Percentiles rank a stretch among this genome's conserved stretches.
These are phyloP conservation scores for Stentor roeselii DNA, from an alignment of 73 alveolate species.

Conservation along the genomic window DNA sequence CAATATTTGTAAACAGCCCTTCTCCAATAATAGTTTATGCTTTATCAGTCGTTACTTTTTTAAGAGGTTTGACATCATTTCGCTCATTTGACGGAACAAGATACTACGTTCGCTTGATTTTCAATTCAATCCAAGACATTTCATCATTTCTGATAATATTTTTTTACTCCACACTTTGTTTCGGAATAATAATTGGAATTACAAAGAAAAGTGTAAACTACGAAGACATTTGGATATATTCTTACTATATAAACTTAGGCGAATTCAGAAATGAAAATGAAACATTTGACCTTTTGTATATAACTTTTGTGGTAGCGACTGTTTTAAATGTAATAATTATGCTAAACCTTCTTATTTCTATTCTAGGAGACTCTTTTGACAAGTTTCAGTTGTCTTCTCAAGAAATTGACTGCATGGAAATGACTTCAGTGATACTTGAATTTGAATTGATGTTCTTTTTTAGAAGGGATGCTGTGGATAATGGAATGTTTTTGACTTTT, in stretches of 20 bases:
- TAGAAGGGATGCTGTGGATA: background rate
- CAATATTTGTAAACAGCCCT: too few species aligned
- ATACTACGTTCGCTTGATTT: background rate
- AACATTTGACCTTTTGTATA: background rate
- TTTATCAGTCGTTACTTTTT: too few species aligned
- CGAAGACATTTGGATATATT: background rate
- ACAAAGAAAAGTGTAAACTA: background rate
- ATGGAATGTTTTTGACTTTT: too few species aligned
- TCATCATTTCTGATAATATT: too few species aligned
- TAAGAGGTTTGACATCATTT: background rate
- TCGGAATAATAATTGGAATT: background rate
- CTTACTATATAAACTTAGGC: background rate
- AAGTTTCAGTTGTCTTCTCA: background rate
- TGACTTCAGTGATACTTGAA: background rate
- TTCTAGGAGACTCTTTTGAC: background rate
- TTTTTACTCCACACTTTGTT: background rate
- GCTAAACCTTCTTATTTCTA: slow-evolving; percentile 1
- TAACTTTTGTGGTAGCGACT: background rate
- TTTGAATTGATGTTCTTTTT: background rate
- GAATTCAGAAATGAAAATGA: background rate
- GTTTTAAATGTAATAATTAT: background rate
- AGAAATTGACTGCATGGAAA: background rate
- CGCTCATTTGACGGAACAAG: background rate
- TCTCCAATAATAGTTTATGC: too few species aligned
- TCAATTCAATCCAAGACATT: background rate